phyloP scores from a whole-genome alignment of 1,139 yeast species.

The Yamadazyma diospyri region DNA sequence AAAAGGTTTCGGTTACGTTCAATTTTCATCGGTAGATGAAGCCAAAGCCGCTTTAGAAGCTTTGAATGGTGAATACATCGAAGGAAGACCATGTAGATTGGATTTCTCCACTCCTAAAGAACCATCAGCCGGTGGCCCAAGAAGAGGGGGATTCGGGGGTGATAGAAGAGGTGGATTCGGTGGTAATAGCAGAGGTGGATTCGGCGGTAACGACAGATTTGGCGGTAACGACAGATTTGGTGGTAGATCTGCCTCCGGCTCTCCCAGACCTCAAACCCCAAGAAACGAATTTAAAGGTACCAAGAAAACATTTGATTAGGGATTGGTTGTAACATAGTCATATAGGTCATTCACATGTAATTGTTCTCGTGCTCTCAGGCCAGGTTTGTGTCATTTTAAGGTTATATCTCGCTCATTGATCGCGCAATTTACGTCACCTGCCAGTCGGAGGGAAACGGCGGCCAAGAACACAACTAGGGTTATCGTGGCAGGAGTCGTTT shows the following conservation, averaged over 20 bases:
- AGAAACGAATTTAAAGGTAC: conserved; percentile 66
- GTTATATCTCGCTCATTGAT: not conserved
- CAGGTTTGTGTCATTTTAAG: too few species aligned
- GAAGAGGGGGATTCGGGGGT: conserved; percentile 32
- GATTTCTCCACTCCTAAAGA: conserved; percentile 94
- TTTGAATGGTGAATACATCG: conserved; percentile 83
- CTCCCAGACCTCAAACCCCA: conserved; percentile 53
- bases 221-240: conserved; percentile 14
- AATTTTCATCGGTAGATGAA: conserved; percentile 79
- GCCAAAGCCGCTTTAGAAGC: conserved; percentile 88
- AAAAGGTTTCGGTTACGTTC: conserved; percentile 98
- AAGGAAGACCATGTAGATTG: conserved; percentile 91
- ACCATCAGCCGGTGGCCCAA: conserved; percentile 42
- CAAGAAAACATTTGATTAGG: conserved; percentile 74
- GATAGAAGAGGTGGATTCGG: conserved; percentile 19
- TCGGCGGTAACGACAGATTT: conserved; percentile 33
- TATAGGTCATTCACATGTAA: conserved; percentile 4
- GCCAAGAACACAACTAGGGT: too few species aligned
- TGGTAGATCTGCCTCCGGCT: conserved; percentile 36
- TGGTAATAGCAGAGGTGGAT: conserved; percentile 19
- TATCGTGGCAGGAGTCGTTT: too few species aligned
- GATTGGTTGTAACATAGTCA: conserved; percentile 5
- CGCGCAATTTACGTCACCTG: not conserved
- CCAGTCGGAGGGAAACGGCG: too few species aligned
- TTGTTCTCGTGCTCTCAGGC: not conserved